phyloP scores from a whole-genome alignment of 2,329 filamentous ascomycete species.

The Cladosporium sp. region DNA sequence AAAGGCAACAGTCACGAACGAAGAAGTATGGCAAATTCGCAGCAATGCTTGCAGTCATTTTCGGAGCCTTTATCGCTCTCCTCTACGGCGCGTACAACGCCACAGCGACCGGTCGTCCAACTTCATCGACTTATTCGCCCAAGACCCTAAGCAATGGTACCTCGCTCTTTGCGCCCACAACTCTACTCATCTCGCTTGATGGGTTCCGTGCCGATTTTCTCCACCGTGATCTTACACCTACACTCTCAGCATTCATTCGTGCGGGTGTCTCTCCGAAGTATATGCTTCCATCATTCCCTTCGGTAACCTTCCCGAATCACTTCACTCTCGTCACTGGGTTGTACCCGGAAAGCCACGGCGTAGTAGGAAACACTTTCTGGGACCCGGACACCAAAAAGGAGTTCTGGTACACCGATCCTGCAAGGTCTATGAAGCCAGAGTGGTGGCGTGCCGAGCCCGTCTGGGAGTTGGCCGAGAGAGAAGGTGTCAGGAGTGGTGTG shows the following conservation, averaged over 20 bases:
- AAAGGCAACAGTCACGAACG: conserved; percentile 41
- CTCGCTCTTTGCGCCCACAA: conserved; percentile 83
- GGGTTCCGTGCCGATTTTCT: conserved; percentile 95
- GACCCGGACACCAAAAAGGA: conserved; percentile 71
- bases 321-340: conserved; percentile 89
- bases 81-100: conserved; percentile 55
- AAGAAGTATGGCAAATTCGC: conserved; percentile 49
- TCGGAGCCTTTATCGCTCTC: conserved; percentile 52
- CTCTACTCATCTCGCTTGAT: conserved; percentile 88
- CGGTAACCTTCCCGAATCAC: conserved; percentile 92
- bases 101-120: conserved; percentile 33
- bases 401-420: conserved; percentile 81
- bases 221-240: conserved; percentile 75
- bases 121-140: conserved; percentile 11
- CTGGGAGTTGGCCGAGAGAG: conserved; percentile 86
- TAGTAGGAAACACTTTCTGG: conserved; percentile 95
- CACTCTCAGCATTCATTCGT: conserved; percentile 70
- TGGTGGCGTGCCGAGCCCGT: conserved; percentile 96
- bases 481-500: conserved; percentile 72
- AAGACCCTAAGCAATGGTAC: conserved; percentile 69
- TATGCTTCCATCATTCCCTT: conserved; percentile 93
- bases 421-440: conserved; percentile 71
- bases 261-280: conserved; percentile 85
- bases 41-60: conserved; percentile 41
- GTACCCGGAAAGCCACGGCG: conserved; percentile 86